phyloP scores from a whole-genome alignment of 129 eudicot genomes.

The Centella asiatica region DNA sequence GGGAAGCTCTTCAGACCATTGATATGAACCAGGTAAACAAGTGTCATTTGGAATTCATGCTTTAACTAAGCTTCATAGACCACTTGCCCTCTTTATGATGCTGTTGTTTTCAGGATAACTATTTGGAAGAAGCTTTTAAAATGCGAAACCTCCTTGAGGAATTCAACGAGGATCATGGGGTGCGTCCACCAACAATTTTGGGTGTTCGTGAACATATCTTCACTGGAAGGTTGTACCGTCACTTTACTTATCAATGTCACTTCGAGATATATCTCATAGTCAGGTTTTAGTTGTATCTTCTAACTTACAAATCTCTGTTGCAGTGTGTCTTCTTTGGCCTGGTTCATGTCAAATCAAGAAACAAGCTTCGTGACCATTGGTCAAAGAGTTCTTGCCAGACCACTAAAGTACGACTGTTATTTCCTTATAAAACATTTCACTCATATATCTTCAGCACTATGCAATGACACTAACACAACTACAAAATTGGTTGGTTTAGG shows the following conservation, averaged over 20 bases:
- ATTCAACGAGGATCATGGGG: conserved; percentile 97
- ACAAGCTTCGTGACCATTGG: conserved; percentile 88
- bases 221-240: conserved; percentile 5
- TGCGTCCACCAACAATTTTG: conserved; percentile 85
- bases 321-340: conserved; percentile 28
- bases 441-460: too few species aligned
- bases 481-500: conserved; percentile 12
- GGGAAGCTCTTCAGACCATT: conserved; percentile 98
- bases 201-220: conserved; percentile 95
- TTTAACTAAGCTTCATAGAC: not conserved
- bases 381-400: conserved; percentile 24
- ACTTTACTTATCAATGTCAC: not conserved
- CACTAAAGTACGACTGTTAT: conserved; percentile 21
- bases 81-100: not conserved
- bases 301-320: conserved; percentile 4
- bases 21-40: conserved; percentile 89
- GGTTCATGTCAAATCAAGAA: conserved; percentile 93
- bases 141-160: conserved; percentile 99
- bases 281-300: conserved; percentile 1
- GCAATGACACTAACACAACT: too few species aligned
- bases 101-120: conserved; percentile 64
- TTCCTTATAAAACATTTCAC: not conserved
- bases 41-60: not conserved
- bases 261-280: not conserved
- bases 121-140: conserved; percentile 98